phyloP scores from a whole-genome alignment of 2,329 filamentous ascomycete genomes.

The Alternaria sp. region DNA sequence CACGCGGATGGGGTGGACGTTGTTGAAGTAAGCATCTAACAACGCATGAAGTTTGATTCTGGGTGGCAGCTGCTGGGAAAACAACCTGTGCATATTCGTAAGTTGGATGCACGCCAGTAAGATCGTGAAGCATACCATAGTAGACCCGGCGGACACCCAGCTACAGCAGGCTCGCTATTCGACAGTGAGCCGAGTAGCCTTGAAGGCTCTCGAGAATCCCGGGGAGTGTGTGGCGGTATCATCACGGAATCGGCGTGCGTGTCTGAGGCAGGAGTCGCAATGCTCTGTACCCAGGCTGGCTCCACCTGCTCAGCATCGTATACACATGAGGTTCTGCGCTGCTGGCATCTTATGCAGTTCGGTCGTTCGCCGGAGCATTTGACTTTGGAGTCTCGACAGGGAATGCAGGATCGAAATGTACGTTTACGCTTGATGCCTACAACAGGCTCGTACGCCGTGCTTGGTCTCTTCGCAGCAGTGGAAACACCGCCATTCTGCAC shows the following conservation, averaged over 20 bases:
- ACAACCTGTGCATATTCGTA: constrained; percentile 22
- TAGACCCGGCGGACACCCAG: constrained; percentile 30
- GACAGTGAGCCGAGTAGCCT: constrained; percentile 6
- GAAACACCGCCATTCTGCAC: constrained; percentile 31
- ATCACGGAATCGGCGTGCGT: constrained; percentile 14
- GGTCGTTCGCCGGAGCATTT: constrained; percentile 42
- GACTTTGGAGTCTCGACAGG: constrained; percentile 40
- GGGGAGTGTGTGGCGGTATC: constrained; percentile 21
- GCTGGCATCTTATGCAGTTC: constrained; percentile 35
- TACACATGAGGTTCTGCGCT: constrained; percentile 29
- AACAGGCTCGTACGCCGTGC: constrained; percentile 22
- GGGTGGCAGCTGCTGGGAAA: constrained; percentile 30
- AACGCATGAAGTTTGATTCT: constrained; percentile 32
- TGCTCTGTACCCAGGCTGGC: constrained; percentile 41
- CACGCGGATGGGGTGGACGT: constrained; percentile 35
- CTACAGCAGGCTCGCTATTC: constrained; percentile 7
- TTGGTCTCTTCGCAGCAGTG: constrained; percentile 20
- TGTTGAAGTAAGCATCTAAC: constrained; percentile 41
- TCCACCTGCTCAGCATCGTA: constrained; percentile 40
- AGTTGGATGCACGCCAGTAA: background rate
- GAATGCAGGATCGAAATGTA: constrained; percentile 39
- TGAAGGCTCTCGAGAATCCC: constrained; percentile 16
- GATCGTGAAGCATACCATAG: constrained; percentile 22
- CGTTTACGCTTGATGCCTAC: constrained; percentile 41
- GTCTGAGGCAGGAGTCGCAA: constrained; percentile 21